Evolutionary conservation across 345 rosid genomes (phyloP), one percentile per base, ranked within the genome.

Genomic region (Salix brachista): DNA sequence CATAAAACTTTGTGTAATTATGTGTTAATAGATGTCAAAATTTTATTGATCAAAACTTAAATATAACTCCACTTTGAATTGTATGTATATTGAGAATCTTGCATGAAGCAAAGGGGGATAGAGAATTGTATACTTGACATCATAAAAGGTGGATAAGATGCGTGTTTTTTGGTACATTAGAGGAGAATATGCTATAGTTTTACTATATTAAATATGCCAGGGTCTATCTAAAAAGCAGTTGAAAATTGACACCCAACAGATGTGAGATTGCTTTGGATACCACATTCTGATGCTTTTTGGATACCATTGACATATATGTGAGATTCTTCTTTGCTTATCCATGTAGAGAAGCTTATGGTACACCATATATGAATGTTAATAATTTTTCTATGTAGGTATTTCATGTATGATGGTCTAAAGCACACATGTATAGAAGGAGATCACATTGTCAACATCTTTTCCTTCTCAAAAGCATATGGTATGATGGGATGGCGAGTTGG

Each of bases 401-500:
- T 96, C 82, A 93, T 96, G 96, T 93, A 89, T 76, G 96, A 96
- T 64, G 99, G 91, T 72, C 90, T 80, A 72, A 86, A 93, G 83
- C 99, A 96, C 86, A 77, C 87, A 3, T 96, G 99, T 70, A 21
- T 96, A 39, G 98, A 96, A 85, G 99, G 95, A 77, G 84, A 93
- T 80, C 98, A 96, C 76, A 82, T 96, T 46, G 94, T 96, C 79
- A 96, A 96, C 81, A 87, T 96, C 74, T 96, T 96, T 84, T 93
- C 99, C 74, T 96, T 96, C 88, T 96, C 99, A 11, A 96, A 96
- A 89, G 94, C 98, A 61, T 93, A 96, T 21, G 99, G 99, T 58
- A 96, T 96, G 98, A 93, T 93, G 99, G 99, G 99, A 58, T 96
- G 98, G 99, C 87, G 99, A 72, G 96, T 96, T 76, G 99, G 99